Conservation (phyloP, 2,329 filamentous ascomycete species). For the Cadophora sp. region DNA sequence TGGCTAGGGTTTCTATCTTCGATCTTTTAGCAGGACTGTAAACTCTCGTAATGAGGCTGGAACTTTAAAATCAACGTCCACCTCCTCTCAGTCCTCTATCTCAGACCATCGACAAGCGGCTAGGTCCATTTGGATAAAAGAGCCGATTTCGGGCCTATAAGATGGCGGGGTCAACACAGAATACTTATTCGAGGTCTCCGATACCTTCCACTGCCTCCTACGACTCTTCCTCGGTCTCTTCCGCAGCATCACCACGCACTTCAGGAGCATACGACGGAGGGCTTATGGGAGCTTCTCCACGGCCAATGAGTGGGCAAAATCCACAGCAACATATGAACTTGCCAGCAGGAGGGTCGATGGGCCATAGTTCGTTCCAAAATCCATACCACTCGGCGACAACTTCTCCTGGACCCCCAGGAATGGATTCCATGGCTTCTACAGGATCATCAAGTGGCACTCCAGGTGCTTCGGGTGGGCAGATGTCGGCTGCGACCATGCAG, state of each 20-base stretch:
- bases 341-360: slow-evolving; percentile 54
- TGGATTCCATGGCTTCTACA: slow-evolving; percentile 65
- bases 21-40: slow-evolving; percentile 23
- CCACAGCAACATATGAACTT: slow-evolving; percentile 61
- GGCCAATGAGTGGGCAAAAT: slow-evolving; percentile 54
- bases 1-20: slow-evolving; percentile 19
- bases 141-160: slow-evolving; percentile 29
- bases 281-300: slow-evolving; percentile 59
- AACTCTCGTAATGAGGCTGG: slow-evolving; percentile 38
- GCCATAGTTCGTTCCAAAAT: slow-evolving; percentile 41
- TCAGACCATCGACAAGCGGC: slow-evolving; percentile 29
- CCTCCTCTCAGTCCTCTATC: slow-evolving; percentile 29
- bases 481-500: slow-evolving; percentile 59
- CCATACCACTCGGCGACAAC: slow-evolving; percentile 40
- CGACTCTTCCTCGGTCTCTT: slow-evolving; percentile 69
- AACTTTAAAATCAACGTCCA: slow-evolving; percentile 29
- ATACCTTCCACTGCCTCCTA: slow-evolving; percentile 67
- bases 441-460: slow-evolving; percentile 64
- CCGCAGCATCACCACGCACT: slow-evolving; percentile 64
- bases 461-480: slow-evolving; percentile 48
- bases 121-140: slow-evolving; percentile 35
- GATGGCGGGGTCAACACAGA: slow-evolving; percentile 65
- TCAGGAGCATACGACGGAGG: slow-evolving; percentile 59
- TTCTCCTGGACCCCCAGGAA: slow-evolving; percentile 51
- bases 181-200: slow-evolving; percentile 65